Conservation (phyloP, 805 yeast genomes). For the Yamadazyma paraphyllophila region DNA sequence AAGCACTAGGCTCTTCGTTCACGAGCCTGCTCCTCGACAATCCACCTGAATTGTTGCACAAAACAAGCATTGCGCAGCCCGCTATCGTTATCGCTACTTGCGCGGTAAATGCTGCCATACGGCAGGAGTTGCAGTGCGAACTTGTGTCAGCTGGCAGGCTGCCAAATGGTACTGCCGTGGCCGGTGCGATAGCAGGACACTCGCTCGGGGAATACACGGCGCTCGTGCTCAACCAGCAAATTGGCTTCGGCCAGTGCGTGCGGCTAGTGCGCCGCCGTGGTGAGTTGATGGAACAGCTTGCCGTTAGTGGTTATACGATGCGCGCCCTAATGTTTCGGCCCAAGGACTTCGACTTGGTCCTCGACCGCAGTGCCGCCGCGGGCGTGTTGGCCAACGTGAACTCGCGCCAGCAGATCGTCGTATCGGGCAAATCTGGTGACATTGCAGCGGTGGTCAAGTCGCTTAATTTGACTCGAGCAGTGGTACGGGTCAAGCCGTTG, state of each 20-base stretch:
- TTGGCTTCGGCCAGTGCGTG: conserved; percentile 35
- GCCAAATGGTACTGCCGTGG: too few species aligned
- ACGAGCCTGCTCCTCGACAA: conserved; percentile 17
- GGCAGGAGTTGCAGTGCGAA: conserved; percentile 13
- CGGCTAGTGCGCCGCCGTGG: conserved; percentile 46
- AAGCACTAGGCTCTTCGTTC: conserved; percentile 21
- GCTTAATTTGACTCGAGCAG: conserved; percentile 15
- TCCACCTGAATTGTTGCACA: conserved; percentile 20
- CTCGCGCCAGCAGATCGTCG: conserved; percentile 39
- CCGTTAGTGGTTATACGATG: conserved; percentile 28
- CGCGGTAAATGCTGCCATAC: conserved; percentile 21
- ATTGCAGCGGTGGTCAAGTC: conserved; percentile 23
- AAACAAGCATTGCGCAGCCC: conserved; percentile 54
- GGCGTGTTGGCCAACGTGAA: conserved; percentile 48
- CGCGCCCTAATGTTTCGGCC: conserved; percentile 32
- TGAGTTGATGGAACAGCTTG: conserved; percentile 35
- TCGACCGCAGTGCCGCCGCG: conserved; percentile 16
- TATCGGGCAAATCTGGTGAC: conserved; percentile 38
- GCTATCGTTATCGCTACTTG: conserved; percentile 46
- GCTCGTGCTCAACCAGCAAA: conserved; percentile 31
- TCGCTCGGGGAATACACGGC: conserved; percentile 54
- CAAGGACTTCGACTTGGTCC: conserved; percentile 19
- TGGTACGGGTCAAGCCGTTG: conserved; percentile 27
- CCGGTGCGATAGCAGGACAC: conserved; percentile 40
- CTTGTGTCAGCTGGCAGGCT: conserved; percentile 7